These are phyloP conservation scores for Botryotinia narcissicola DNA, from an alignment of 2,329 filamentous ascomycete genomes.

Conservation along the genomic window DNA sequence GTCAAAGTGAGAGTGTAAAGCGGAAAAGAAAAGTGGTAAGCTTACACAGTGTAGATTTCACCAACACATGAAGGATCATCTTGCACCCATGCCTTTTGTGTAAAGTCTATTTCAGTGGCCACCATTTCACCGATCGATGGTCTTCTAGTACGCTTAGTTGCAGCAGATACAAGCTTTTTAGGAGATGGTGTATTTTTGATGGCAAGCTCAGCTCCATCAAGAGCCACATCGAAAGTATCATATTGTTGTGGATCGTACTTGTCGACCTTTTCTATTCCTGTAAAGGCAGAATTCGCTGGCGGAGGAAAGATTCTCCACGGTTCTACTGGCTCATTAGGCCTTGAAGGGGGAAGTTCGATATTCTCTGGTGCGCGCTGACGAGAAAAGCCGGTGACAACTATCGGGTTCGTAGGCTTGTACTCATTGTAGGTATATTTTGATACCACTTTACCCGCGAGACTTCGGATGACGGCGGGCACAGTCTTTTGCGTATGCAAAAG, in stretches of 20 bases:
- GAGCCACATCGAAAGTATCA: slow-evolving; percentile 8
- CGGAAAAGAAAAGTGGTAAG: not conserved
- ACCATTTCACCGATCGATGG: not conserved
- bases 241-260: slow-evolving; percentile 13
- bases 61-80: slow-evolving; percentile 17
- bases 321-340: not conserved
- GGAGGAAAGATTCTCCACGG: slow-evolving; percentile 9
- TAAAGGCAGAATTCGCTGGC: slow-evolving; percentile 3
- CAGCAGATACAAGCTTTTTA: not conserved
- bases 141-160: not conserved
- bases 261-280: not conserved
- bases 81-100: slow-evolving; percentile 9
- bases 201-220: slow-evolving; percentile 18
- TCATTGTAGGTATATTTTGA: not conserved
- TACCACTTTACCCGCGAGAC: not conserved
- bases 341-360: slow-evolving; percentile 11
- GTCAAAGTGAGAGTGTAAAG: not conserved
- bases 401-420: not conserved
- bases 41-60: slow-evolving; percentile 11
- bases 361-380: not conserved
- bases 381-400: not conserved
- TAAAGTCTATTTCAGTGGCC: slow-evolving; percentile 17
- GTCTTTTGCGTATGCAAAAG: not conserved
- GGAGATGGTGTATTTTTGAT: not conserved
- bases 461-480: not conserved